These are phyloP conservation scores for Paratinospora sagittata DNA, from an alignment of 164 flowering plant genomes.

Conservation along the genomic window DNA sequence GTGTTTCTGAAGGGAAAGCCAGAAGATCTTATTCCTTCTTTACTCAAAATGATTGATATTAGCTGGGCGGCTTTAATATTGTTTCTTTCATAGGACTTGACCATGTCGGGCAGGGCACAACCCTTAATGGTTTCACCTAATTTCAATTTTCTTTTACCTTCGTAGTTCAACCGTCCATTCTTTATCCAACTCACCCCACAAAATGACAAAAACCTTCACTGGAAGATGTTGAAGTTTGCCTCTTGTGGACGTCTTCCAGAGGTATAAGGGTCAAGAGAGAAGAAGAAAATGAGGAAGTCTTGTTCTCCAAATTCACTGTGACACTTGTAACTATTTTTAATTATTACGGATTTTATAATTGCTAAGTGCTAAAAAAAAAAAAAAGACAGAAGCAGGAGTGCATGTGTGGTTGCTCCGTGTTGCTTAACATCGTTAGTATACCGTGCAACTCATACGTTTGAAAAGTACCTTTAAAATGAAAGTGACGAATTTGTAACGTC, in stretches of 20 bases:
- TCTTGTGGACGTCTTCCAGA: not conserved
- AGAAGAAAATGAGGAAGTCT: not conserved
- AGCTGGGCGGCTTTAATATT: not conserved
- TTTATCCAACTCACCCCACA: constrained; percentile 2
- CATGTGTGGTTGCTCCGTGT: too few relatives aligned
- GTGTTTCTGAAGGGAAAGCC: not conserved
- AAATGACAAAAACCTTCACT: not conserved
- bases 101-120: not conserved
- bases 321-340: not conserved
- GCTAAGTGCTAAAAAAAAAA: too few relatives aligned
- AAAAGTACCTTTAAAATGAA: not conserved
- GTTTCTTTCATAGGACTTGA: not conserved
- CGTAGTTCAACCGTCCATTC: not conserved
- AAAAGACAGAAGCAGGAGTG: too few relatives aligned
- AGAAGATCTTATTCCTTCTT: not conserved
- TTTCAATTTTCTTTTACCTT: not conserved
- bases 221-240: not conserved
- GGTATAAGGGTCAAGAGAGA: not conserved
- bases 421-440: not conserved
- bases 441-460: not conserved
- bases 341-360: too few relatives aligned
- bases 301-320: too few relatives aligned
- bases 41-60: not conserved
- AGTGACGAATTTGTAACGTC: not conserved
- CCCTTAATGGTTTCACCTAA: not conserved